Base-by-base conservation (phyloP, 306 rosid genomes). In the Medicago lupulina region DNA sequence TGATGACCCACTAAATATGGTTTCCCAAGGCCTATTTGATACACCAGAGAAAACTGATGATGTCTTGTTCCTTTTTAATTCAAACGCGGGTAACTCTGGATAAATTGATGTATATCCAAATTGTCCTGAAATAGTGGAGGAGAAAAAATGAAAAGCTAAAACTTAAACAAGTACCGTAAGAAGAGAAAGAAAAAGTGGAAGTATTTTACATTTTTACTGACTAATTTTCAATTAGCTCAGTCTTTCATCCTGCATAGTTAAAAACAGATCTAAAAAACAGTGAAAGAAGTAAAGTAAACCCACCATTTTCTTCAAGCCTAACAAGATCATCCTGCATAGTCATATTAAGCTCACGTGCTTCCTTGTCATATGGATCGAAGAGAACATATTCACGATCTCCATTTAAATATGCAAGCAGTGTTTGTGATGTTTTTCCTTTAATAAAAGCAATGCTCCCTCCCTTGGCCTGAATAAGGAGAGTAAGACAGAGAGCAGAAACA, bases 1-100 rank as follows among this genome's bases (percentile, higher is more conserved):
- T 3, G 97, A 87, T 46, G 97, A 81, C 9, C 97, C 97, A 73
- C 85, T 82, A 74, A 92, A 92, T 70, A 90, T 83, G 81, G 96
- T 89, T 81, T 86, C 97, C 99, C 99, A 92, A 18, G 97, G 91
- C 81, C 97, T 83, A 76, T 83, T 87, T 16, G 98, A 90, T 64
- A 91, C 89, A 71, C 79, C 76, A 36, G 91, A 84, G 41, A 87
- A 81, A 75, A 79, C 63, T n/a, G 69, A 73, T 7, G 74, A 53
- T 41, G 67, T 28, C 70, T 68, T 78, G 74, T 73, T 84, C 79
- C 73, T 86, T 83, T 84, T 85, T 77, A 79, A 23, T 47, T 92
- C 87, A 64, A 86, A 83, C 73, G 80, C 77, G 0, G 96, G 92
- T 19, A 95, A 80, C 82, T 90, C 93, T 25, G 97, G 96, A 55